These are phyloP conservation scores for Hirsutella thompsonii DNA, from an alignment of 2,329 filamentous ascomycete species.

Conservation along the genomic window DNA sequence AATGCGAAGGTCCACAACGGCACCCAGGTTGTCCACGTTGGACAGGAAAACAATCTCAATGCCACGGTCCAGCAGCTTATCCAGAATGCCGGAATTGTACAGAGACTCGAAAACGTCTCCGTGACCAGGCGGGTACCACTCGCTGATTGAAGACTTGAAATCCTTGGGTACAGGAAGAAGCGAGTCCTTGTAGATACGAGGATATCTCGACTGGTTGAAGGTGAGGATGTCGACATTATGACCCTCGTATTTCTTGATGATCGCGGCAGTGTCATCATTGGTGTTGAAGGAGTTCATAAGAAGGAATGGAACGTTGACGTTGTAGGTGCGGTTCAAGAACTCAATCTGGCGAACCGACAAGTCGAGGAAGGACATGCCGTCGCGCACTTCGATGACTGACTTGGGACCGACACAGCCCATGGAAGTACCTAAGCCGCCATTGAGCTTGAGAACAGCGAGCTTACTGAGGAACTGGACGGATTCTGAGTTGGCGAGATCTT, in stretches of 20 bases:
- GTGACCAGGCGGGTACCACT: slow-evolving; percentile 98
- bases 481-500: slow-evolving; percentile 76
- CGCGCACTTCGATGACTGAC: slow-evolving; percentile 98
- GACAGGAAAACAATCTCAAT: slow-evolving; percentile 98
- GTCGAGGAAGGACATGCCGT: slow-evolving; percentile 99
- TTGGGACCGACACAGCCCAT: slow-evolving; percentile 99
- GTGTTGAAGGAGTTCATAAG: slow-evolving; percentile 99
- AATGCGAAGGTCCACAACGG: slow-evolving; percentile 94
- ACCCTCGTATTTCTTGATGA: slow-evolving; percentile 99
- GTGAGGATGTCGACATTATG: slow-evolving; percentile 99
- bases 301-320: slow-evolving; percentile 93
- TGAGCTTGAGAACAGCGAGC: slow-evolving; percentile 96
- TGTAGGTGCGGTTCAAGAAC: slow-evolving; percentile 96
- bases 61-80: slow-evolving; percentile 87
- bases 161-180: slow-evolving; percentile 89
- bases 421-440: slow-evolving; percentile 96
- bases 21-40: slow-evolving; percentile 97
- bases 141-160: slow-evolving; percentile 74
- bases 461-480: slow-evolving; percentile 93
- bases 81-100: slow-evolving; percentile 97
- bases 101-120: slow-evolving; percentile 99
- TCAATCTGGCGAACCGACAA: slow-evolving; percentile 98
- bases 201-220: slow-evolving; percentile 99
- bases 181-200: slow-evolving; percentile 95
- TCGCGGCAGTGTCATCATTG: slow-evolving; percentile 91